Evolutionary conservation across 179 eudicot genomes (phyloP).

Genomic region (Gypsophila paniculata): DNA sequence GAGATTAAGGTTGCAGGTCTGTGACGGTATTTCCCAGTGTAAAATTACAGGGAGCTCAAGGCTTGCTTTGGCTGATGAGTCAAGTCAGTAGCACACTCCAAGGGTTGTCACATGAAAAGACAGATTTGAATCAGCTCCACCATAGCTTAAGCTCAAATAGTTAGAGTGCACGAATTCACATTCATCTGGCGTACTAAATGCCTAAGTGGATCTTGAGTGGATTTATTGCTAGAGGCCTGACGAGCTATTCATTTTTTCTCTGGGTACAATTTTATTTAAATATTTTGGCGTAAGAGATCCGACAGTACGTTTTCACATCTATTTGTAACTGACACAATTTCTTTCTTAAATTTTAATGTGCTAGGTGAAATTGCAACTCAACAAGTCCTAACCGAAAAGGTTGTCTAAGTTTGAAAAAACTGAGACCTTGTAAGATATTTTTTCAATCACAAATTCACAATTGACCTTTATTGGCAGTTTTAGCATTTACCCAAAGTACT

Average conservation of each 20-base stretch:
- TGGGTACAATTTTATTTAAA: not conserved
- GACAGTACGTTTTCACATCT: not conserved
- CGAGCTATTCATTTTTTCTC: slow-evolving; percentile 2
- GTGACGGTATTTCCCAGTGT: not conserved
- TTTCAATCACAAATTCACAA: not conserved
- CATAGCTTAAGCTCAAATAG: not conserved
- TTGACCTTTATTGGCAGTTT: not conserved
- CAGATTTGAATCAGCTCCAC: not conserved
- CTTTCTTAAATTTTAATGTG: not conserved
- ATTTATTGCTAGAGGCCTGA: slow-evolving; percentile 4
- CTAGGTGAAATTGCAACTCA: not conserved
- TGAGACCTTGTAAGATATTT: not conserved
- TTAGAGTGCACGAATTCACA: not conserved
- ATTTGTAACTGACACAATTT: not conserved
- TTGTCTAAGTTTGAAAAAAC: not conserved
- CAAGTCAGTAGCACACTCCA: not conserved
- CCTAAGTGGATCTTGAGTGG: not conserved
- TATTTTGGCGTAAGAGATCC: not conserved
- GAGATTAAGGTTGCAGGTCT: not conserved
- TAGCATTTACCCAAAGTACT: not conserved
- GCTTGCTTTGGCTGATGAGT: not conserved
- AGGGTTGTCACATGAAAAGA: not conserved
- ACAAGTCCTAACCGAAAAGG: not conserved
- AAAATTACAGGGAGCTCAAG: not conserved
- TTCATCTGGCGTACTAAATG: not conserved